Conservation (phyloP, 2,329 filamentous ascomycete genomes). For the Huntiella abstrusa region DNA sequence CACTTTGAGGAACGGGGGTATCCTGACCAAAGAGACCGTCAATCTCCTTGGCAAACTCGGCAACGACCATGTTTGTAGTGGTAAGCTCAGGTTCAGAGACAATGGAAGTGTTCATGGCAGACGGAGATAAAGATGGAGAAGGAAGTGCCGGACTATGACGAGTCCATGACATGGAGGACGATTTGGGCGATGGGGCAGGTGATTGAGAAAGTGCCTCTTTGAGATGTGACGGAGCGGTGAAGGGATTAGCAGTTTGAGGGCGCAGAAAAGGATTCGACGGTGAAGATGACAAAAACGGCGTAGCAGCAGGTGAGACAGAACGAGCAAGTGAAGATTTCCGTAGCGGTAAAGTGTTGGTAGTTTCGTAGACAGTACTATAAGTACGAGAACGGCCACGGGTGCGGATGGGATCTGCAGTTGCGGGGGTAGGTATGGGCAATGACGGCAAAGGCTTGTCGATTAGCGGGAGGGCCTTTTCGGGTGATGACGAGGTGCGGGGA, state of each 20-base stretch:
- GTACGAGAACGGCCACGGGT: no score
- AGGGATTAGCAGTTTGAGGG: no score
- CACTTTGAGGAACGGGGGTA: conserved; percentile 5
- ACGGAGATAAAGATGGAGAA: background rate
- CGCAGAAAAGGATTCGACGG: background rate
- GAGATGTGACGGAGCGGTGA: background rate
- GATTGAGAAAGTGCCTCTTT: background rate
- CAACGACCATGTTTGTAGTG: conserved; percentile 2
- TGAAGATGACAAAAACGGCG: background rate
- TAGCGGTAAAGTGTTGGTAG: no score
- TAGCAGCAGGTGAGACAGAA: conserved; percentile 1
- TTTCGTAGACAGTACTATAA: no score
- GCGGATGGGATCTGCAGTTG: background rate
- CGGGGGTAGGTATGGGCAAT: background rate
- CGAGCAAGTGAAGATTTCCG: background rate
- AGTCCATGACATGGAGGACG: background rate
- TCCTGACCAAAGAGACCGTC: background rate
- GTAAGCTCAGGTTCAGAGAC: background rate
- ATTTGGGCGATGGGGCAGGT: background rate
- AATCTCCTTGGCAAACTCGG: conserved; percentile 2
- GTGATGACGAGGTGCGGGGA: background rate
- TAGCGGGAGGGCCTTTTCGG: background rate
- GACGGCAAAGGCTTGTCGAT: background rate
- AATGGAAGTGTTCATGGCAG: background rate
- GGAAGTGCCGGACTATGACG: background rate